Conservation (phyloP, 2,329 filamentous ascomycete genomes). For the Pestalotiopsis sp. region DNA sequence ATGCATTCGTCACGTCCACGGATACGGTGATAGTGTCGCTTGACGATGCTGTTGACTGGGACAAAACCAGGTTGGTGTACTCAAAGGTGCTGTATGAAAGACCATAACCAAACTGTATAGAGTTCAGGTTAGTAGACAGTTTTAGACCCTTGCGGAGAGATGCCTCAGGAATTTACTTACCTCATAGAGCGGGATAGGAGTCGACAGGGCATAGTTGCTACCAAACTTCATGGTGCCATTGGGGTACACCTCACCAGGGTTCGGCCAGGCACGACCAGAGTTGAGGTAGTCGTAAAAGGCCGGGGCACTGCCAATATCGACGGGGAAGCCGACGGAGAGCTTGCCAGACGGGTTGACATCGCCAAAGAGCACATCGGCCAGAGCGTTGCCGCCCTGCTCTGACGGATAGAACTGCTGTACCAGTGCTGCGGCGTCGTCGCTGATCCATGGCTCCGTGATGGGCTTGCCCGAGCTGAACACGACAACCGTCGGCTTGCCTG, state of each 20-base stretch:
- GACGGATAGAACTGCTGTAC: slow-evolving; percentile 78
- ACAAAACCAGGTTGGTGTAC: slow-evolving; percentile 58
- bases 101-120: slow-evolving; percentile 63
- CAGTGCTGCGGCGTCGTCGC: slow-evolving; percentile 63
- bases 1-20: slow-evolving; percentile 65
- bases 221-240: slow-evolving; percentile 68
- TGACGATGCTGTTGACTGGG: slow-evolving; percentile 46
- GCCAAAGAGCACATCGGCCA: slow-evolving; percentile 69
- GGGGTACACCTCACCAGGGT: slow-evolving; percentile 53
- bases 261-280: slow-evolving; percentile 57
- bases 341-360: slow-evolving; percentile 68
- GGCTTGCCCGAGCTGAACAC: slow-evolving; percentile 74
- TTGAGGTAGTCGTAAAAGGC: slow-evolving; percentile 76
- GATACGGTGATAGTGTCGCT: slow-evolving; percentile 60
- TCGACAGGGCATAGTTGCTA: slow-evolving; percentile 65
- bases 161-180: slow-evolving; percentile 19
- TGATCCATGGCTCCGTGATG: slow-evolving; percentile 74
- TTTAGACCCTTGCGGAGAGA: not conserved
- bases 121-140: not conserved
- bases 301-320: slow-evolving; percentile 67
- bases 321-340: slow-evolving; percentile 68
- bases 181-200: slow-evolving; percentile 61
- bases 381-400: slow-evolving; percentile 67
- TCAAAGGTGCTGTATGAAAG: slow-evolving; percentile 67
- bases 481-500: slow-evolving; percentile 68